A percentile compares a stretch with the other conserved stretches of the same genome.
phyloP scores from a whole-genome alignment of 768 basidiomycete genomes.

The Russula compacta region DNA sequence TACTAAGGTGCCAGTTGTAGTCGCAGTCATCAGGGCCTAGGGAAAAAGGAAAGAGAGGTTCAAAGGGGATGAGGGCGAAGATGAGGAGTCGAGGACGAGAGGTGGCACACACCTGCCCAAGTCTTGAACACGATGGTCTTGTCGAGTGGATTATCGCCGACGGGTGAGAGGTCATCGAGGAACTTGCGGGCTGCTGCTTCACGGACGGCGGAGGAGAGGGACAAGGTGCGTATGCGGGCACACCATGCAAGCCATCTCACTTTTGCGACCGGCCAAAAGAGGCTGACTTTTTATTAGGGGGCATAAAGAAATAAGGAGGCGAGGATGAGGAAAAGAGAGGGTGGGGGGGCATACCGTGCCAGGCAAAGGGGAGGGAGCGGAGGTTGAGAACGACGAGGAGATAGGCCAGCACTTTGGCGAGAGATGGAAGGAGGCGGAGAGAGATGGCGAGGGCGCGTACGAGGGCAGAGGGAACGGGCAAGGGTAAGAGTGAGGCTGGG shows the following conservation, averaged over 20 bases:
- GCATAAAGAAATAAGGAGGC: not conserved
- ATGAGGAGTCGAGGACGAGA: not conserved
- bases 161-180: slow-evolving; percentile 17
- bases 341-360: slow-evolving; percentile 16
- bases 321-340: not conserved
- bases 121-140: slow-evolving; percentile 11
- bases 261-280: slow-evolving; percentile 7
- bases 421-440: slow-evolving; percentile 3
- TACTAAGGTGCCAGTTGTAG: slow-evolving; percentile 67
- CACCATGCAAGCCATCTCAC: not conserved
- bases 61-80: no score
- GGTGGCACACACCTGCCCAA: slow-evolving; percentile 18
- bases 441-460: not conserved
- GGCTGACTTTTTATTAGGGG: not conserved
- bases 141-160: slow-evolving; percentile 22
- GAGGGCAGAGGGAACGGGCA: not conserved
- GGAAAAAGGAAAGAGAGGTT: not conserved
- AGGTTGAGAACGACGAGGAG: not conserved
- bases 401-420: slow-evolving; percentile 5
- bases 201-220: not conserved
- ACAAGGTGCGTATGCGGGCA: slow-evolving; percentile 3
- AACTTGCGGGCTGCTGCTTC: not conserved
- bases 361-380: slow-evolving; percentile 16
- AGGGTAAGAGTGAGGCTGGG: no score
- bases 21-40: slow-evolving; percentile 67